Evolutionary conservation across 2,329 filamentous ascomycete genomes (phyloP).

Genomic region (Tolypocladium sp.): DNA sequence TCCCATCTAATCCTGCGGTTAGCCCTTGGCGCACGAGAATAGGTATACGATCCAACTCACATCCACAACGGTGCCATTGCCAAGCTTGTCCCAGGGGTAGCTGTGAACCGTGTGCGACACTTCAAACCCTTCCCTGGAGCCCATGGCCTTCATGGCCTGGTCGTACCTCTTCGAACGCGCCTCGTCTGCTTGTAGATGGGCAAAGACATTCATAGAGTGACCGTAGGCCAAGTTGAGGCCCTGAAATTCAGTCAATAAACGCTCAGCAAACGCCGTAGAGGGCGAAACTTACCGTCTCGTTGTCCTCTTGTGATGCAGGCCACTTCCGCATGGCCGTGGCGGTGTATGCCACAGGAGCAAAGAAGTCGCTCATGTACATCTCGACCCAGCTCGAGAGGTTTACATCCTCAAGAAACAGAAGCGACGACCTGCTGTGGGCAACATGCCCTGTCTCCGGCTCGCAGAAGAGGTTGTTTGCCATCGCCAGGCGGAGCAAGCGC

Average conservation of each 20-base stretch:
- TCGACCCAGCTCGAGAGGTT: conserved; percentile 20
- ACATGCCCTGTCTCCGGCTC: conserved; percentile 27
- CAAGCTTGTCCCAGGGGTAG: conserved; percentile 14
- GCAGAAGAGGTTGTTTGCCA: conserved; percentile 27
- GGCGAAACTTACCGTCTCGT: conserved; percentile 15
- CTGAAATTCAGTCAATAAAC: neutral
- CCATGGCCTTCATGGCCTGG: conserved; percentile 20
- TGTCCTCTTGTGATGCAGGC: conserved; percentile 24
- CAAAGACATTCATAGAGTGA: conserved; percentile 14
- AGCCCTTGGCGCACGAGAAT: neutral
- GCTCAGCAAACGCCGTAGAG: fast-evolving
- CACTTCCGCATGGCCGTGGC: conserved; percentile 24
- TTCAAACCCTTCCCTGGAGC: conserved; percentile 12
- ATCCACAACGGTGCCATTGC: conserved; percentile 15
- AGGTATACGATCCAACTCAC: conserved; percentile 7
- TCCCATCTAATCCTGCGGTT: conserved; percentile 9
- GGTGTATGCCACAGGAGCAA: conserved; percentile 18
- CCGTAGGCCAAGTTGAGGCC: conserved; percentile 18
- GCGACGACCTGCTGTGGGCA: conserved; percentile 26
- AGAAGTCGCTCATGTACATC: conserved; percentile 18
- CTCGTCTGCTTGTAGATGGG: conserved; percentile 16
- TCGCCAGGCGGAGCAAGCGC: conserved; percentile 28
- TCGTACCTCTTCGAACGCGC: conserved; percentile 17
- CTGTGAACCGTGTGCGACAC: conserved; percentile 10
- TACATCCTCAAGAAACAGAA: conserved; percentile 17